Evolutionary conservation across 331 rosid species (phyloP), one percentile per base, ranked within the genome.

Genomic region (Dryas integrifolia): DNA sequence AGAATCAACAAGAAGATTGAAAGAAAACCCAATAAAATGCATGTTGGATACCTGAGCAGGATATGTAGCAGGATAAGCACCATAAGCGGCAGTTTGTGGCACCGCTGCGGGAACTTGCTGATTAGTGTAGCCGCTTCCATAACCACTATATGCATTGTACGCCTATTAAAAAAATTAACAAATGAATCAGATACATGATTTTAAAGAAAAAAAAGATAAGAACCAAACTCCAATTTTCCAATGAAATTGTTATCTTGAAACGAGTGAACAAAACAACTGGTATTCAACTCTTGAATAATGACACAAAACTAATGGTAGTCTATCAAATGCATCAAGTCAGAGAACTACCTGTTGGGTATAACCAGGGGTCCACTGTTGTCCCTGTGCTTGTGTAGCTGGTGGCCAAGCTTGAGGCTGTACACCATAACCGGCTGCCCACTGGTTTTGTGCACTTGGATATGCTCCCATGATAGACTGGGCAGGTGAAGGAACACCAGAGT

Each of bases 371-470:
- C 99, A 95, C 75, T 95, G 99, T 73, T 95, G 98, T 55, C 92
- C 98, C 83, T 86, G 99, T 65, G 92, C 86, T 84, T 88, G 98
- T 46, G 96, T 73, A 62, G 74, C 88, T 4, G 93, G 88, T 48
- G 99, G 99, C 99, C 99, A 95, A 66, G 96, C 83, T 88, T 95
- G 99, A 57, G 92, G 96, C 74, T 92, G 97, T 64, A 39, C 84
- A 45, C 96, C 91, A 81, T 94, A 91, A 81, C 86, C 79, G 56
- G 93, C 76, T 67, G 95, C 72, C 98, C 99, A 95, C 77, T 86
- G 98, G 76, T 75, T 88, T 72, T 89, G 99, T 18, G 87, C 79
- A 82, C 69, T 89, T n/a, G 96, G 97, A 86, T 95, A 95, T 76
- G 93, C 84, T 58, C 96, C 96, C 78, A 85, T 68, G 72, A 78